Percentiles rank a stretch among this genome's conserved stretches.
phyloP scores from a whole-genome alignment of 371 early-diverging fungal species.

The Mucor irregularis region DNA sequence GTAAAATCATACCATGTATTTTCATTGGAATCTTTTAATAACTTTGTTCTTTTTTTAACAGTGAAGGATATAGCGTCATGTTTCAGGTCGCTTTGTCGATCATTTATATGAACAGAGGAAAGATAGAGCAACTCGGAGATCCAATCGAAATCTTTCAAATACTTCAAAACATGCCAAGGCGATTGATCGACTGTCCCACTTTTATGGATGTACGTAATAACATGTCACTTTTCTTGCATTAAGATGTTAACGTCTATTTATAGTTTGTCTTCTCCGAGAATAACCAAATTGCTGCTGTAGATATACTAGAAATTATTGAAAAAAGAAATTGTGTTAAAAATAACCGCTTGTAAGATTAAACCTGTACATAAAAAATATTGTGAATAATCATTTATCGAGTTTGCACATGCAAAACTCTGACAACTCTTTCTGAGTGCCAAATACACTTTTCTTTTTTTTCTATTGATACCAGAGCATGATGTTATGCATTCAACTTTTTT shows the following conservation, averaged over 20 bases:
- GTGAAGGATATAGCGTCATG: slow-evolving; percentile 77
- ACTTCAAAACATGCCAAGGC: slow-evolving; percentile 66
- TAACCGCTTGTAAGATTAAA: background rate
- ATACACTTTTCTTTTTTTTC: too few relatives aligned
- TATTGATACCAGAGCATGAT: too few relatives aligned
- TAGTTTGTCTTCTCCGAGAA: background rate
- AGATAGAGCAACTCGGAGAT: slow-evolving; percentile 62
- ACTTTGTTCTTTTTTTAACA: background rate
- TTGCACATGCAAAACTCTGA: too few relatives aligned
- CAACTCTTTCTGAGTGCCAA: too few relatives aligned
- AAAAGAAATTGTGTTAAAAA: slow-evolving; percentile 1
- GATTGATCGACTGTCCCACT: slow-evolving; percentile 68
- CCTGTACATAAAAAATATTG: background rate
- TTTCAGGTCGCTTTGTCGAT: slow-evolving; percentile 78
- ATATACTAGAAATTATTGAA: background rate
- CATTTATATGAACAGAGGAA: slow-evolving; percentile 67
- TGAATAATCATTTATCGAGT: too few relatives aligned
- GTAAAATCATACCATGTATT: slow-evolving; percentile 32
- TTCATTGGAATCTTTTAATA: background rate
- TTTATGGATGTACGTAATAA: slow-evolving; percentile 58
- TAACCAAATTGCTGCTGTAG: background rate
- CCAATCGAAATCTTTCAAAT: slow-evolving; percentile 67
- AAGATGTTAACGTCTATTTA: background rate
- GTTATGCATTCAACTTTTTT: too few relatives aligned
- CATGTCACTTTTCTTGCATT: background rate